phyloP scores from a whole-genome alignment of 768 basidiomycete species.

The Xerocomellus dryophilus region DNA sequence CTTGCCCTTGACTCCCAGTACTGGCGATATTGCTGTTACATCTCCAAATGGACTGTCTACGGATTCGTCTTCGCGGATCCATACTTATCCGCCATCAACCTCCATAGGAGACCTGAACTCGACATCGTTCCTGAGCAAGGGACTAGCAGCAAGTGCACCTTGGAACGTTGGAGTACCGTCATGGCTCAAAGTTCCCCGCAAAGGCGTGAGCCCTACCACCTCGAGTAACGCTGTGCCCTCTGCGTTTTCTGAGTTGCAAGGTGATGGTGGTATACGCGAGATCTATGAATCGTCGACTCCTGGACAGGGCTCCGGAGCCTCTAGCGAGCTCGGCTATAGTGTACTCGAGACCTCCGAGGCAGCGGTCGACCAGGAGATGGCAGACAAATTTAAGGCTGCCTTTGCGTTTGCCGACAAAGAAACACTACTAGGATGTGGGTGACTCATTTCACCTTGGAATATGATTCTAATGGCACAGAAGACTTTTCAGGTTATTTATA shows the following conservation, averaged over 20 bases:
- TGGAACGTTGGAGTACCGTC: conserved; percentile 72
- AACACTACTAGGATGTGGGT: conserved; percentile 81
- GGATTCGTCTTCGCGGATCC: conserved; percentile 41
- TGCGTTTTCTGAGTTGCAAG: conserved; percentile 22
- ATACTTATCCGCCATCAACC: conserved; percentile 81
- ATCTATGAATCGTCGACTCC: conserved; percentile 40
- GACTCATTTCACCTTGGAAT: background rate
- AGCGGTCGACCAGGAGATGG: conserved; percentile 56
- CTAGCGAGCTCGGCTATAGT: conserved; percentile 71
- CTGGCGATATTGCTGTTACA: conserved; percentile 3
- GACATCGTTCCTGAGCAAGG: conserved; percentile 39
- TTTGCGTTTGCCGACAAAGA: conserved; percentile 93
- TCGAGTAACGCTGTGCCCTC: conserved; percentile 26
- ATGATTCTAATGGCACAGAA: conserved; percentile 32
- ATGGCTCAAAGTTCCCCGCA: conserved; percentile 59
- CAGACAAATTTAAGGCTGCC: conserved; percentile 71
- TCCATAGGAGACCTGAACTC: conserved; percentile 47
- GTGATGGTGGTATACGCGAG: conserved; percentile 49
- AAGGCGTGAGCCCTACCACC: conserved; percentile 34
- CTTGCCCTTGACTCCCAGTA: conserved; percentile 16
- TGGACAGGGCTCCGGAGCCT: conserved; percentile 29
- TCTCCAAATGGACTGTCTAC: conserved; percentile 10
- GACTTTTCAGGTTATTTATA: conserved; percentile 91
- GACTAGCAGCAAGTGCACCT: conserved; percentile 32
- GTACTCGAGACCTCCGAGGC: conserved; percentile 74